A percentile compares a stretch with the other conserved stretches of the same genome.
Conservation (phyloP, 768 basidiomycete species). For the Trametes elegans region DNA sequence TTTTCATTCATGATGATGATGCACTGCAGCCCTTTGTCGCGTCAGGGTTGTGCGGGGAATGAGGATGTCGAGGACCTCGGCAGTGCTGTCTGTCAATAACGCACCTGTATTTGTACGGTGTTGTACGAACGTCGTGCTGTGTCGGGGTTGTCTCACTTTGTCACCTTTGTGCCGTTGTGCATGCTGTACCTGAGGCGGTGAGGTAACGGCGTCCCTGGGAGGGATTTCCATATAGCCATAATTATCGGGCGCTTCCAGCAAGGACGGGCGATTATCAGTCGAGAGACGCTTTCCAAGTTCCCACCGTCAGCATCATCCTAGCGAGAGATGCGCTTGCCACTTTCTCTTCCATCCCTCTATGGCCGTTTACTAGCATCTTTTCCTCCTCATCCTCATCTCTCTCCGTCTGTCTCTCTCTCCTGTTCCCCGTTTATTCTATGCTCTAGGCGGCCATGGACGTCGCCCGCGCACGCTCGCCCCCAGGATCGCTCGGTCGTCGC, state of each 20-base stretch:
- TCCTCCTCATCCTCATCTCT: constrained; percentile 3
- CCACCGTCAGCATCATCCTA: constrained; percentile 13
- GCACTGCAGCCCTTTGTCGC: not conserved
- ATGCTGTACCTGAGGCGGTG: too few relatives aligned
- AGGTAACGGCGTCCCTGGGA: not conserved
- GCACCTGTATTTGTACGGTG: not conserved
- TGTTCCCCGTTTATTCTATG: not conserved
- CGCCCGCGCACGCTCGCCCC: constrained; percentile 20
- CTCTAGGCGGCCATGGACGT: constrained; percentile 12
- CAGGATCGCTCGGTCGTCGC: constrained; percentile 12
- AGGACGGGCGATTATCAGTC: constrained; percentile 12
- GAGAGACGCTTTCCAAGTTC: constrained; percentile 10
- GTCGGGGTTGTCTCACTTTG: not conserved
- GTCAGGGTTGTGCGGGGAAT: not conserved
- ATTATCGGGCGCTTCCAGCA: not conserved
- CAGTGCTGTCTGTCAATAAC: not conserved
- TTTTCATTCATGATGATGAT: not conserved
- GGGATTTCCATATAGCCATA: constrained; percentile 4
- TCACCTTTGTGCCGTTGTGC: too few relatives aligned
- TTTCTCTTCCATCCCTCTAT: constrained; percentile 1
- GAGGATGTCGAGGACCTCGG: too few relatives aligned
- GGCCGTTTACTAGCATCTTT: too few relatives aligned
- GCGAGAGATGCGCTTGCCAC: not conserved
- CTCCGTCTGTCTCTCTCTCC: not conserved
- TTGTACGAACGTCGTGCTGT: not conserved